phyloP scores from a whole-genome alignment of 129 eudicot genomes.

The Artemisia argyi region DNA sequence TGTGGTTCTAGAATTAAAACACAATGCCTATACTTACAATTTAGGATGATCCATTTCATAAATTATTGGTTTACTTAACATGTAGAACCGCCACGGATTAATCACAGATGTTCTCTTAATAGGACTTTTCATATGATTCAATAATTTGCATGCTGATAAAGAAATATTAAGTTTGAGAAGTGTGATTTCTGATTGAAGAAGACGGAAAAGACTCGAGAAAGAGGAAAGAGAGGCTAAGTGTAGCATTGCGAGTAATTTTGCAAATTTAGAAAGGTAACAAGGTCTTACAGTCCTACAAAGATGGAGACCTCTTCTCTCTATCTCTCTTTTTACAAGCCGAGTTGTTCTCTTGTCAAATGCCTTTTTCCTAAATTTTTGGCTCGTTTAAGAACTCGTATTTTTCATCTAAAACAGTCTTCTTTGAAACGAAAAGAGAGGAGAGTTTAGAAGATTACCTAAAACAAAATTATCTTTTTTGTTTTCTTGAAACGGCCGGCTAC shows the following conservation, averaged over 20 bases:
- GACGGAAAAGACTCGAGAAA: slow-evolving; percentile 11
- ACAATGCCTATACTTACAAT: slow-evolving; percentile 6
- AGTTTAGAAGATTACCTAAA: too few relatives aligned
- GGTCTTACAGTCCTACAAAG: slow-evolving; percentile 28
- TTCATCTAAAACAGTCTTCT: too few relatives aligned
- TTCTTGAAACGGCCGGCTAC: too few relatives aligned
- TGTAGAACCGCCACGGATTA: background rate
- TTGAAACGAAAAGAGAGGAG: too few relatives aligned
- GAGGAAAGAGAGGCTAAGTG: slow-evolving; percentile 19
- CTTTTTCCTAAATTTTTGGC: too few relatives aligned
- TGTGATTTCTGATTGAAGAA: too few relatives aligned
- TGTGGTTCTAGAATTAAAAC: background rate
- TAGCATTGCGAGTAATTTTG: slow-evolving; percentile 16
- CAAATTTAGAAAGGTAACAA: slow-evolving; percentile 19
- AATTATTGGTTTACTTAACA: slow-evolving; percentile 1
- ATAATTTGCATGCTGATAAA: background rate
- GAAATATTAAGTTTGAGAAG: background rate
- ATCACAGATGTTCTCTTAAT: background rate
- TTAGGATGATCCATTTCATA: background rate
- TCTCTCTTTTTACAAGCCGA: slow-evolving; percentile 1
- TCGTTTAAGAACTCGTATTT: too few relatives aligned
- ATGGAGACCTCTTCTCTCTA: slow-evolving; percentile 22
- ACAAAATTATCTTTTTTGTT: too few relatives aligned
- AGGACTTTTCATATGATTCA: slow-evolving; percentile 2
- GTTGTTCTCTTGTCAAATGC: too few relatives aligned